Evolutionary conservation across 495 filamentous ascomycete species (phyloP).

Genomic region (Penicillium subrubescens): DNA sequence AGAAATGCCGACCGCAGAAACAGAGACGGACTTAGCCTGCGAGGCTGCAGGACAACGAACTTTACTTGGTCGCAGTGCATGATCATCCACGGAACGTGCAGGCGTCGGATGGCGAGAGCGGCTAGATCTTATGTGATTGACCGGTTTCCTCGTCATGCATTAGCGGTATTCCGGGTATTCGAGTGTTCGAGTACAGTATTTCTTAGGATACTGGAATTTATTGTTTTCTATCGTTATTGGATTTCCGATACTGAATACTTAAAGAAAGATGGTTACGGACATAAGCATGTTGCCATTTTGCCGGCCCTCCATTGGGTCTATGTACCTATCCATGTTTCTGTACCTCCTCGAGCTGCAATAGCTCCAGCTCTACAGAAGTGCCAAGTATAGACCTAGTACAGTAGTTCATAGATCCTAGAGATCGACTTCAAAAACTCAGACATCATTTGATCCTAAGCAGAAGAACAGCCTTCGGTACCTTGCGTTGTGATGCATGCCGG

Average conservation of each 20-base stretch:
- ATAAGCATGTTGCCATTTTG: constrained; percentile 8
- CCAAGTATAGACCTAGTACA: not conserved
- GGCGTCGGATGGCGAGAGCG: constrained; percentile 16
- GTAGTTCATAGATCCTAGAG: not conserved
- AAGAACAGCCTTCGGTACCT: not conserved
- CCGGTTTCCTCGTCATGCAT: constrained; percentile 25
- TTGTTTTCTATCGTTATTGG: not conserved
- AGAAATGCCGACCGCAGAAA: constrained; percentile 25
- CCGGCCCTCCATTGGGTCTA: not conserved
- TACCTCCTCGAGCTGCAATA: not conserved
- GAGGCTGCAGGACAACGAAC: constrained; percentile 17
- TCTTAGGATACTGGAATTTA: not conserved
- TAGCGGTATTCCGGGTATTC: constrained; percentile 23
- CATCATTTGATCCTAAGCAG: not conserved
- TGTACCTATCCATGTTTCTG: not conserved
- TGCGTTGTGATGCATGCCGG: not conserved
- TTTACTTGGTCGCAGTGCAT: constrained; percentile 23
- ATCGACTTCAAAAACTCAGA: not conserved
- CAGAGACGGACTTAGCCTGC: constrained; percentile 14
- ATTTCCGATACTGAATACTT: not conserved
- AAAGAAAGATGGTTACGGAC: not conserved
- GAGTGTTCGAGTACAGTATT: not conserved
- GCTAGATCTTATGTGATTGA: constrained; percentile 34
- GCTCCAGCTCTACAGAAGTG: not conserved
- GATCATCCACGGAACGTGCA: constrained; percentile 28